phyloP scores from a whole-genome alignment of 345 rosid species.

The Mangifera indica region DNA sequence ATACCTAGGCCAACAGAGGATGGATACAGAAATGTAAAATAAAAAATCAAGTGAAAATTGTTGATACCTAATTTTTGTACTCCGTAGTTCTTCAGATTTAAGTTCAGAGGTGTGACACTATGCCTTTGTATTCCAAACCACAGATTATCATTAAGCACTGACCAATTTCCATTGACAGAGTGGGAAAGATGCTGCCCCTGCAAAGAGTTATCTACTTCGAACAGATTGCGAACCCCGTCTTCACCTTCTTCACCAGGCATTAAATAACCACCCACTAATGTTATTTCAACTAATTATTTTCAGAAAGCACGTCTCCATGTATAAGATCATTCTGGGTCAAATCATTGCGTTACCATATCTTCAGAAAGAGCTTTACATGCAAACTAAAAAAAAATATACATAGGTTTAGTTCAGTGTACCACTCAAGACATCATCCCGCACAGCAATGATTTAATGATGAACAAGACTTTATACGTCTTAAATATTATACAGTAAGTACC shows the following conservation, averaged over 20 bases:
- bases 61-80: slow-evolving; percentile 37
- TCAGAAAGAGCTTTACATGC: not conserved
- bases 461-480: not conserved
- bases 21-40: not conserved
- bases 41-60: not conserved
- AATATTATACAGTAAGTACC: not conserved
- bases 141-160: slow-evolving; percentile 32
- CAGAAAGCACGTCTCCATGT: slow-evolving; percentile 29
- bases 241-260: slow-evolving; percentile 53
- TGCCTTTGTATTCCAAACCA: slow-evolving; percentile 33
- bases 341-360: slow-evolving; percentile 10
- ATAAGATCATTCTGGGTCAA: slow-evolving; percentile 20
- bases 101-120: slow-evolving; percentile 29
- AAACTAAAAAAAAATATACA: not conserved
- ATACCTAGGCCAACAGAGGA: not conserved
- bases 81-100: slow-evolving; percentile 26
- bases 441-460: slow-evolving; percentile 8
- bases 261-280: slow-evolving; percentile 29
- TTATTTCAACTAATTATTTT: slow-evolving; percentile 31
- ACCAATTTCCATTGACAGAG: slow-evolving; percentile 33
- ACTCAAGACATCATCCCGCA: slow-evolving; percentile 20
- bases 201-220: slow-evolving; percentile 36
- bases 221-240: slow-evolving; percentile 38
- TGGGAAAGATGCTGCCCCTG: slow-evolving; percentile 33
- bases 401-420: not conserved